phyloP scores from a whole-genome alignment of 306 rosid species.

The Dalbergia cochinchinensis region DNA sequence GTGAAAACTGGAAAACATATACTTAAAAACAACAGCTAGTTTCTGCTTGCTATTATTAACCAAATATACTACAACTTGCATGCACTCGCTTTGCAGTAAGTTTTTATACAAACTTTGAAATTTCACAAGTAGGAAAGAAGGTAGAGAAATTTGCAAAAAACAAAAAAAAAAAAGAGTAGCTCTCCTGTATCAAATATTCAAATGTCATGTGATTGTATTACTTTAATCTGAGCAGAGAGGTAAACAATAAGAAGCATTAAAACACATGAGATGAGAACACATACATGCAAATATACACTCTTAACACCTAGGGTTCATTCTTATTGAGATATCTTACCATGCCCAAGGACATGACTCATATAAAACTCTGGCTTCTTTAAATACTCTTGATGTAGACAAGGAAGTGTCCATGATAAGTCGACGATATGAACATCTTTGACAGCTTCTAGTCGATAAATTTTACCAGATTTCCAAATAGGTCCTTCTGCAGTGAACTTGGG shows the following conservation, averaged over 20 bases:
- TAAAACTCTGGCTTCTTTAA: slow-evolving; percentile 93
- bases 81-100: slow-evolving; percentile 26
- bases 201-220: slow-evolving; percentile 13
- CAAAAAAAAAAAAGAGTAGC: slow-evolving; percentile 6
- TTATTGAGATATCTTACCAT: slow-evolving; percentile 69
- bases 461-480: slow-evolving; percentile 88
- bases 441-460: slow-evolving; percentile 83
- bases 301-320: slow-evolving; percentile 25
- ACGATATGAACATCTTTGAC: slow-evolving; percentile 92
- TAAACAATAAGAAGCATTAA: slow-evolving; percentile 26
- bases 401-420: slow-evolving; percentile 85
- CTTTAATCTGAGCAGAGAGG: slow-evolving; percentile 9
- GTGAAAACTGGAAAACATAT: background rate
- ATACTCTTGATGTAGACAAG: slow-evolving; percentile 77
- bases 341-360: slow-evolving; percentile 95
- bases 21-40: background rate
- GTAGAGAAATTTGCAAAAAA: slow-evolving; percentile 6
- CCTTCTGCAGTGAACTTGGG: slow-evolving; percentile 71
- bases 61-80: slow-evolving; percentile 36
- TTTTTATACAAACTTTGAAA: slow-evolving; percentile 31
- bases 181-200: background rate
- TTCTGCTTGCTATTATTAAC: slow-evolving; percentile 16
- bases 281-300: slow-evolving; percentile 26
- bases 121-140: slow-evolving; percentile 18
- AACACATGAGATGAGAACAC: slow-evolving; percentile 8